Evolutionary conservation across 768 basidiomycete species (phyloP).

Genomic region (Termitomyces sp.): DNA sequence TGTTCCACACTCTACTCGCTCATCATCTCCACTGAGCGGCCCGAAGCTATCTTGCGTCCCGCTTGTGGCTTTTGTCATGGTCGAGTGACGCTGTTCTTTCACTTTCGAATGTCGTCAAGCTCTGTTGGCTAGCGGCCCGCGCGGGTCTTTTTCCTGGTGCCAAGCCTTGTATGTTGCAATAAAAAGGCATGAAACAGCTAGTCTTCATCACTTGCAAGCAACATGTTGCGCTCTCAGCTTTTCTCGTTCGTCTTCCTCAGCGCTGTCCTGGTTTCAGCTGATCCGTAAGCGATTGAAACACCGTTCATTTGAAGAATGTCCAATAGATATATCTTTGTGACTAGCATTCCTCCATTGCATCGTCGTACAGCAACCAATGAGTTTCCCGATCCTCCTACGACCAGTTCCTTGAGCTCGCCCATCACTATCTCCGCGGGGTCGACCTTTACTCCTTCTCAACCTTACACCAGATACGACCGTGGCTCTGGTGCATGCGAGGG

Average conservation of each 20-base stretch:
- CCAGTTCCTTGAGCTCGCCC: conserved; percentile 28
- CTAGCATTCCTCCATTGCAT: conserved; percentile 12
- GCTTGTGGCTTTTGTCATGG: conserved; percentile 10
- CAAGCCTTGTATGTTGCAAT: not conserved
- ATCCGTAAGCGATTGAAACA: not conserved
- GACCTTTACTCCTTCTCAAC: conserved; percentile 29
- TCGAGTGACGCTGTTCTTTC: not conserved
- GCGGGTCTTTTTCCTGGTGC: not conserved
- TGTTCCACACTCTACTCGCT: not conserved
- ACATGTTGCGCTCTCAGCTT: conserved; percentile 2
- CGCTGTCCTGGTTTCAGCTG: conserved; percentile 2
- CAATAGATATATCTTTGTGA: not conserved
- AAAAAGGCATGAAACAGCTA: not conserved
- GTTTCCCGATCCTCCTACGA: conserved; percentile 28
- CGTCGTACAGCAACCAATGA: conserved; percentile 29
- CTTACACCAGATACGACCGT: conserved; percentile 31
- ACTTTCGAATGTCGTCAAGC: too few species aligned
- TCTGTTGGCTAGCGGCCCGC: not conserved
- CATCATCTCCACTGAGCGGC: not conserved
- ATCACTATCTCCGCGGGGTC: conserved; percentile 26
- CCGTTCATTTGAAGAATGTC: not conserved
- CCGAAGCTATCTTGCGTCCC: conserved; percentile 18
- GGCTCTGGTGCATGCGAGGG: conserved; percentile 32
- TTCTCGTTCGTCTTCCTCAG: conserved; percentile 1
- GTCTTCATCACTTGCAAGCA: not conserved